Conservation (phyloP, 768 basidiomycete species). For the Flagelloscypha sp. region DNA sequence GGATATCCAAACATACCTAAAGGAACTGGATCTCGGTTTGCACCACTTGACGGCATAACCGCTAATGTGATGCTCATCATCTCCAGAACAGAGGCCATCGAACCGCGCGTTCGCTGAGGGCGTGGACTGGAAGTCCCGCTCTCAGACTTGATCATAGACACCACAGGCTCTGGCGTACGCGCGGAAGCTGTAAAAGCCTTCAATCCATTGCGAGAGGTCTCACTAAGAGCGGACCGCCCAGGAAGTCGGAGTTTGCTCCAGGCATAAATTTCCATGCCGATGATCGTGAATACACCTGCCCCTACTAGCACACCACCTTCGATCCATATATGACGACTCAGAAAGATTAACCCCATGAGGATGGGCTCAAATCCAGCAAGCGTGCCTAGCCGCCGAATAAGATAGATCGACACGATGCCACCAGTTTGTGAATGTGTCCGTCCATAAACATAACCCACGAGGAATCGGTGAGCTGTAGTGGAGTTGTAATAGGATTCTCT, state of each 20-base stretch:
- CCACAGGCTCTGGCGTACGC: slow-evolving; percentile 23
- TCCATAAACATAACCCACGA: slow-evolving; percentile 71
- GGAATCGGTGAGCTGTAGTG: slow-evolving; percentile 63
- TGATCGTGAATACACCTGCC: slow-evolving; percentile 41
- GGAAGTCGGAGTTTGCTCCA: slow-evolving; percentile 40
- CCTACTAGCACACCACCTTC: slow-evolving; percentile 61
- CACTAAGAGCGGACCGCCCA: slow-evolving; percentile 40
- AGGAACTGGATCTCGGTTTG: slow-evolving; percentile 52
- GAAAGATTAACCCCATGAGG: slow-evolving; percentile 63
- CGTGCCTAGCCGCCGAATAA: slow-evolving; percentile 65
- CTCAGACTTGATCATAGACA: slow-evolving; percentile 41
- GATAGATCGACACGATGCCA: slow-evolving; percentile 67
- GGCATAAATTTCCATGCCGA: slow-evolving; percentile 57
- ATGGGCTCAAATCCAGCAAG: slow-evolving; percentile 66
- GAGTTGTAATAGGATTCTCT: not conserved
- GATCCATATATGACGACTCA: slow-evolving; percentile 61
- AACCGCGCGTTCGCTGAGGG: slow-evolving; percentile 44
- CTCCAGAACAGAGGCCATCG: slow-evolving; percentile 74
- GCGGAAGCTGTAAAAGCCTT: slow-evolving; percentile 43
- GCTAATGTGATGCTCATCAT: slow-evolving; percentile 79
- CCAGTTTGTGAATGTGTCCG: slow-evolving; percentile 69
- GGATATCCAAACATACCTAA: slow-evolving; percentile 40
- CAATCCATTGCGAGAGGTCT: slow-evolving; percentile 51
- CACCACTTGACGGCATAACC: slow-evolving; percentile 55
- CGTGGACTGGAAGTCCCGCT: slow-evolving; percentile 35